These are phyloP conservation scores for Candida nemodendra DNA, from an alignment of 805 yeast genomes.

Conservation along the genomic window DNA sequence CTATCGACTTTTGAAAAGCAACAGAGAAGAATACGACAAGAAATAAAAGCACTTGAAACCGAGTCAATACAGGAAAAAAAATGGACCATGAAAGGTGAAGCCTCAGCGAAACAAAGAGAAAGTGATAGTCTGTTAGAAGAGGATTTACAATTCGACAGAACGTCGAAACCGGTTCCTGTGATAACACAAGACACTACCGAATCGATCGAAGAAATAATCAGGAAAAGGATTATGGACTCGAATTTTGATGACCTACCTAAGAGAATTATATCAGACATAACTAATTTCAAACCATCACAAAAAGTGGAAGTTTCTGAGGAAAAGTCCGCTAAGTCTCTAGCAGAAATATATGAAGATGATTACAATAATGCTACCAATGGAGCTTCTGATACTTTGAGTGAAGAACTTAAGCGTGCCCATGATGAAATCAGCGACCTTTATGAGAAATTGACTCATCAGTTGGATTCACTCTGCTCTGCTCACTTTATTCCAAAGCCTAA, in stretches of 20 bases:
- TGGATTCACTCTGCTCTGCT: constrained; percentile 91
- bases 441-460: constrained; percentile 59
- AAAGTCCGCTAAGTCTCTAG: constrained; percentile 83
- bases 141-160: constrained; percentile 85
- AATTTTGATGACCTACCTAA: constrained; percentile 85
- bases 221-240: constrained; percentile 70
- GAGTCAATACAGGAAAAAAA: constrained; percentile 88
- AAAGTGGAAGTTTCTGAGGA: constrained; percentile 72
- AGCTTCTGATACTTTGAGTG: constrained; percentile 43
- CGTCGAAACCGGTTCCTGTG: constrained; percentile 93
- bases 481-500: constrained; percentile 91
- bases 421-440: constrained; percentile 71
- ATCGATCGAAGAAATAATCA: constrained; percentile 81
- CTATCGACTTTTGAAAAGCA: constrained; percentile 82
- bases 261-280: constrained; percentile 63
- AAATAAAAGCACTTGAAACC: constrained; percentile 75
- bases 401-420: constrained; percentile 70
- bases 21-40: constrained; percentile 70
- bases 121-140: constrained; percentile 80
- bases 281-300: constrained; percentile 55
- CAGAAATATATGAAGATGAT: constrained; percentile 90
- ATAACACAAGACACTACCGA: constrained; percentile 88
- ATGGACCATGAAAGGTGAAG: constrained; percentile 96
- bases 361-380: constrained; percentile 43
- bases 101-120: constrained; percentile 76